Percentiles rank a stretch among this genome's conserved stretches.
phyloP scores from a whole-genome alignment of 2,329 filamentous ascomycete genomes.

The Alternaria sp. region DNA sequence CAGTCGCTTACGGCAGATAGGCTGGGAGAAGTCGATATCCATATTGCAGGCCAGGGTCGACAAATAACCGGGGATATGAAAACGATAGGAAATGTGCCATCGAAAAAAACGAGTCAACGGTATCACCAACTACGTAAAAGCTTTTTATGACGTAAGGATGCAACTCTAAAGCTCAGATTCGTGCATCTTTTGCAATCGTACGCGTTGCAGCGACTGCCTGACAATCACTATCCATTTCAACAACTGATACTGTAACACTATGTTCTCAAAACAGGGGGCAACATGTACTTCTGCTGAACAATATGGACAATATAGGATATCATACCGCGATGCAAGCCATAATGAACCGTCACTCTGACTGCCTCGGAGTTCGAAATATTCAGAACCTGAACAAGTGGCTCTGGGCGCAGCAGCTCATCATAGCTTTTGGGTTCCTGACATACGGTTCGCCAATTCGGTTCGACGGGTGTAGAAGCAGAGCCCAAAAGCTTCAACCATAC shows the following conservation, averaged over 20 bases:
- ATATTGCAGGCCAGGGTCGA: constrained; percentile 11
- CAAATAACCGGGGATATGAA: constrained; percentile 15
- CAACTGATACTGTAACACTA: not conserved
- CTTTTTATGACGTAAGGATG: not conserved
- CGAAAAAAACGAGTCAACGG: not conserved
- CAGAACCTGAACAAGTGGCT: not conserved
- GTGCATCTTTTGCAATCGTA: not conserved
- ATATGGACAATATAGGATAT: constrained; percentile 1
- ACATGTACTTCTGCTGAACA: not conserved
- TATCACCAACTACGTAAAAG: not conserved
- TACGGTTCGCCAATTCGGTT: no score
- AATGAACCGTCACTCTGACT: not conserved
- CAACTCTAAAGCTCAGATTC: not conserved
- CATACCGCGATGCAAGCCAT: not conserved
- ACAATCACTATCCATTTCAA: not conserved
- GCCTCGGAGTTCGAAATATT: not conserved
- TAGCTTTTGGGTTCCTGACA: no score
- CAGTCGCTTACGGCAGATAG: constrained; percentile 4
- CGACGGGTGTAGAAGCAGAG: no score
- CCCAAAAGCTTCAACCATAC: no score
- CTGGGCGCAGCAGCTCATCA: no score
- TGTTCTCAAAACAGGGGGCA: not conserved
- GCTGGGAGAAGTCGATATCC: constrained; percentile 2
- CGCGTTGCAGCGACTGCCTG: no score
- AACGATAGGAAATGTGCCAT: not conserved